These are phyloP conservation scores for Dimocarpus longan DNA, from an alignment of 345 rosid genomes.

Conservation along the genomic window DNA sequence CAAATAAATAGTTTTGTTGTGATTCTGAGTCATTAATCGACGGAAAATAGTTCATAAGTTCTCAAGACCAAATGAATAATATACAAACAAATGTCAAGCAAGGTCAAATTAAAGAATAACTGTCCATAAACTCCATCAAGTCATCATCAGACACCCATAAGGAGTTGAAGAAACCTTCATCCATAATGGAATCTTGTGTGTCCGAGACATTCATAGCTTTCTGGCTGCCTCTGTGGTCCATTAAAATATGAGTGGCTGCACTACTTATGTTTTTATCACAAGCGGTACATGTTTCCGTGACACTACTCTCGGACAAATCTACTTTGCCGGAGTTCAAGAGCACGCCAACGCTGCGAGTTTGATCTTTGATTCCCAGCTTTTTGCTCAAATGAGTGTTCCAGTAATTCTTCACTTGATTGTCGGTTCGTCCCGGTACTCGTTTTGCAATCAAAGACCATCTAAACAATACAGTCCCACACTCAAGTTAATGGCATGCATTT, in stretches of 20 bases:
- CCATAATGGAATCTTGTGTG: conserved; percentile 9
- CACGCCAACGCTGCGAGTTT: conserved; percentile 11
- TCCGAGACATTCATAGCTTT: conserved; percentile 17
- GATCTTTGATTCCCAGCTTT: conserved; percentile 39
- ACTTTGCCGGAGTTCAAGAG: conserved; percentile 15
- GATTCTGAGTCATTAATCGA: too few relatives aligned
- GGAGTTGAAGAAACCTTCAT: conserved; percentile 32
- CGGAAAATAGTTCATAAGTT: neutral
- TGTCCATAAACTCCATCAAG: conserved; percentile 43
- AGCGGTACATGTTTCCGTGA: neutral
- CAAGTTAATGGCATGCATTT: neutral
- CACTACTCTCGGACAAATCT: neutral
- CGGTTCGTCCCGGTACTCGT: conserved; percentile 73
- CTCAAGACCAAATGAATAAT: conserved; percentile 3
- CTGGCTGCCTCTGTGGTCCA: conserved; percentile 17
- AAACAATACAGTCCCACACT: neutral
- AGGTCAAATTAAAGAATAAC: conserved; percentile 27
- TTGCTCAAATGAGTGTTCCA: conserved; percentile 65
- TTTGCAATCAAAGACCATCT: conserved; percentile 78
- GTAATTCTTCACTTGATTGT: conserved; percentile 75
- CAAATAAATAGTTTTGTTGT: too few relatives aligned
- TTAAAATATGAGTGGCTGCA: neutral
- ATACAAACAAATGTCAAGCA: conserved; percentile 17
- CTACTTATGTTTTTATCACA: neutral
- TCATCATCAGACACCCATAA: conserved; percentile 45